Base-by-base conservation (phyloP, 140 eudicot genomes). In the Anethum foeniculum region DNA sequence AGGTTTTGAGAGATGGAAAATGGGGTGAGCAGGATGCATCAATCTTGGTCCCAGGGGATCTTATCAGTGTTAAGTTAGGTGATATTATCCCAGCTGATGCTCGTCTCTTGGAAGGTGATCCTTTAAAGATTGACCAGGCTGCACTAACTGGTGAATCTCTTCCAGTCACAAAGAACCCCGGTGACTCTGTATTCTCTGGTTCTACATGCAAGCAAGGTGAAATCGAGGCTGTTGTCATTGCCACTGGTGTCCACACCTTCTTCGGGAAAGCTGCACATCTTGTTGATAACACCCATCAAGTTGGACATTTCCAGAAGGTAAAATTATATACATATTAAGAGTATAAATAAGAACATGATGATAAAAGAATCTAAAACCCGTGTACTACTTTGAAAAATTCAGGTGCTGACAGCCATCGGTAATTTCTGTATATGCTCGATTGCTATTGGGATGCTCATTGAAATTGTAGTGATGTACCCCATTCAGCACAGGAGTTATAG, bases 171-270 rank as follows among this genome's bases (percentile, higher is more conserved):
- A 68, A 68, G 44, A 68, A 68, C 74, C 74, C 74, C 1, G 74
- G 74, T 34, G 74, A 68, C 74, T 68, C 74, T 6, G 74, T 68
- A 16, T 68, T 68, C 74, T 68, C 74, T 68, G 74, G 74, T 68
- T 68, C 74, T 6, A 68, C 74, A 68, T 68, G 74, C 74, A 68
- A 68, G 74, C 74, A 68, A 34, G 74, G 74, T 68, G 74, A 68
- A 21, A 68, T 68, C 16, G 74, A 68, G 43, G 74, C 74, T 68
- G 44, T 68, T 68, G 74, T 68, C 74, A 68, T 68, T 68, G 74
- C 74, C 74, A 68, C 74, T 68, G 74, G 74, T 68, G 74, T 68
- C 12, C 74, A 68, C 74, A 68, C 74, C 74, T 68, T 68, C 74
- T 68, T 68, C 4, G 74, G 74, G 9, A 68, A 68, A 68, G 74